Evolutionary conservation across 176 grass and related monocot genomes (phyloP).

Genomic region (Otatea glauca): DNA sequence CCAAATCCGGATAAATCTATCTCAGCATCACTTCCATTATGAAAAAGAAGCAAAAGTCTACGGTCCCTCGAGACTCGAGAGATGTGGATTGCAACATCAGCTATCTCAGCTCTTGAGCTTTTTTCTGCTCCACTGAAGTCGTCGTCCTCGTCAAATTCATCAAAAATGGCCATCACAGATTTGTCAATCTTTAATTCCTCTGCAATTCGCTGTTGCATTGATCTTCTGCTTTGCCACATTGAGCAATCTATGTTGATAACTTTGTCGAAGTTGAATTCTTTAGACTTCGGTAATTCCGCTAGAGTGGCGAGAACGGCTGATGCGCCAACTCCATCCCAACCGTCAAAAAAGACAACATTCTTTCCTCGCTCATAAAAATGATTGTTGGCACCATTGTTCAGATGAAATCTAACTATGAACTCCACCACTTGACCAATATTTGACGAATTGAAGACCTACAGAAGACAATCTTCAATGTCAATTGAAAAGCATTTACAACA

Average conservation of each 20-base stretch:
- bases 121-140: background rate
- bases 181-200: background rate
- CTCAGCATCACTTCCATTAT: background rate
- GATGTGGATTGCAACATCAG: background rate
- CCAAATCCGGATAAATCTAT: background rate
- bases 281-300: background rate
- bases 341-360: background rate
- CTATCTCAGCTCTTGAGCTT: slow-evolving; percentile 7
- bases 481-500: too few species aligned
- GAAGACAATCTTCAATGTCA: background rate
- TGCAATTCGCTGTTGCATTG: background rate
- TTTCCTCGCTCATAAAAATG: background rate
- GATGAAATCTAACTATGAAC: background rate
- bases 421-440: background rate
- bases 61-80: too few species aligned
- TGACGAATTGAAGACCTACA: rapidly evolving
- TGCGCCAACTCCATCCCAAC: background rate
- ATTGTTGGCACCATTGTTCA: background rate
- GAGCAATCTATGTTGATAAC: slow-evolving; percentile 18
- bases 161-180: background rate
- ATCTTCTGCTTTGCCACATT: slow-evolving; percentile 22
- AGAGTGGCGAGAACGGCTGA: background rate
- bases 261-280: background rate
- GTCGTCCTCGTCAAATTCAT: background rate
- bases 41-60: background rate